Evolutionary conservation across 176 grass and related monocot species (phyloP).

Genomic region (Cymbopogon citratus): DNA sequence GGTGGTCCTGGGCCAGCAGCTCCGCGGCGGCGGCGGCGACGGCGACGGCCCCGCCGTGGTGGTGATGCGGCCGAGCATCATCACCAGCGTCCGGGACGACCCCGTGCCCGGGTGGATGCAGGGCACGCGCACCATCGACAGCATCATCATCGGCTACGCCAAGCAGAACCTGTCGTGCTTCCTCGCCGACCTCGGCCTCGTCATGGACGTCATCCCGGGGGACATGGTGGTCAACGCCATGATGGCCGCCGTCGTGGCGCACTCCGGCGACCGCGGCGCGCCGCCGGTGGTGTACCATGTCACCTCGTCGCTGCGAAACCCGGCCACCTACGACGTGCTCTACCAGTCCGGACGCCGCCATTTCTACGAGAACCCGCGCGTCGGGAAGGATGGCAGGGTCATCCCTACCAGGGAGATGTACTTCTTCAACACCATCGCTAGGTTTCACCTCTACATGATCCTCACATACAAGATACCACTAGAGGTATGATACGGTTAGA

Average conservation of each 20-base stretch:
- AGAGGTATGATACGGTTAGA: conserved; percentile 34
- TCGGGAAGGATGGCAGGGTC: conserved; percentile 48
- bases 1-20: conserved; percentile 39
- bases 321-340: conserved; percentile 43
- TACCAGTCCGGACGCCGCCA: conserved; percentile 40
- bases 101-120: conserved; percentile 79
- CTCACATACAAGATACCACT: conserved; percentile 59
- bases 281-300: conserved; percentile 30
- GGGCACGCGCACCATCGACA: conserved; percentile 66
- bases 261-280: conserved; percentile 14
- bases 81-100: conserved; percentile 57
- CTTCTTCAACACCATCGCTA: conserved; percentile 48
- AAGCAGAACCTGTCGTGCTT: conserved; percentile 73
- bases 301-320: conserved; percentile 63
- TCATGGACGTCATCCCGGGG: conserved; percentile 73
- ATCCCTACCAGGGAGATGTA: conserved; percentile 47
- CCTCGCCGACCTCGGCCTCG: conserved; percentile 43
- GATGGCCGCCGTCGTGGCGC: conserved; percentile 48
- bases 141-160: conserved; percentile 55
- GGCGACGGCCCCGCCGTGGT: conserved; percentile 25
- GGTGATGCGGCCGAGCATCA: conserved; percentile 61
- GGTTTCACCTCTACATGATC: conserved; percentile 63
- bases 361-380: conserved; percentile 67
- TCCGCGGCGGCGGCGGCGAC: conserved; percentile 3
- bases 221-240: conserved; percentile 94